Percentiles rank a stretch among this genome's conserved stretches.
Conservation (phyloP, 2,329 filamentous ascomycete species). For the Fusarium nelsonii region DNA sequence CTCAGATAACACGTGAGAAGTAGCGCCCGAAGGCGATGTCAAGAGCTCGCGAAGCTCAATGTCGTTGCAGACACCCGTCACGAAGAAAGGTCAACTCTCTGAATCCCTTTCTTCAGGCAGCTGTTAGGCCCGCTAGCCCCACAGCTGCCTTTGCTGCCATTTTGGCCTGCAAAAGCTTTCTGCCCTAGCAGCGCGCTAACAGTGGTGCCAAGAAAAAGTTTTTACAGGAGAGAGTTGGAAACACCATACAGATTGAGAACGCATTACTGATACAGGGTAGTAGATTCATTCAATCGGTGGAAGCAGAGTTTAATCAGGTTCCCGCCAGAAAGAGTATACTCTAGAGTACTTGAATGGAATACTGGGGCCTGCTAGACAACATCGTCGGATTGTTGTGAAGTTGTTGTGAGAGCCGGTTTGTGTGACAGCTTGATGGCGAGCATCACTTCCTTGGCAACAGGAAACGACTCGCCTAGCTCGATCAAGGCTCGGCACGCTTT, state of each 20-base stretch:
- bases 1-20: neutral
- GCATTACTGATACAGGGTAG: too few species aligned
- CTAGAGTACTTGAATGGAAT: too few species aligned
- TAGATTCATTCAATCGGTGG: too few species aligned
- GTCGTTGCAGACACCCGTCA: neutral
- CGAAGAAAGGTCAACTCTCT: constrained; percentile 8
- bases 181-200: constrained; percentile 5
- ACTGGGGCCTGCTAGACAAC: too few species aligned
- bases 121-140: constrained; percentile 1
- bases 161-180: too few species aligned
- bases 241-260: too few species aligned
- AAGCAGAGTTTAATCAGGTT: too few species aligned
- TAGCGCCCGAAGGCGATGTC: neutral
- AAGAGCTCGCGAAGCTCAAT: neutral
- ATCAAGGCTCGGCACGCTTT: constrained; percentile 24
- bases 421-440: too few species aligned
- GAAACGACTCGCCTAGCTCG: constrained; percentile 22
- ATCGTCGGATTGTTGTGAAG: too few species aligned
- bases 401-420: too few species aligned
- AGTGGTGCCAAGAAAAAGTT: constrained; percentile 2
- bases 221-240: constrained; percentile 6
- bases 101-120: neutral
- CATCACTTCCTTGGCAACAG: constrained; percentile 19
- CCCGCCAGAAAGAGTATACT: too few species aligned
- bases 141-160: neutral